These are phyloP conservation scores for Debaryomyces hansenii DNA, from an alignment of 805 yeast genomes.

Conservation along the genomic window DNA sequence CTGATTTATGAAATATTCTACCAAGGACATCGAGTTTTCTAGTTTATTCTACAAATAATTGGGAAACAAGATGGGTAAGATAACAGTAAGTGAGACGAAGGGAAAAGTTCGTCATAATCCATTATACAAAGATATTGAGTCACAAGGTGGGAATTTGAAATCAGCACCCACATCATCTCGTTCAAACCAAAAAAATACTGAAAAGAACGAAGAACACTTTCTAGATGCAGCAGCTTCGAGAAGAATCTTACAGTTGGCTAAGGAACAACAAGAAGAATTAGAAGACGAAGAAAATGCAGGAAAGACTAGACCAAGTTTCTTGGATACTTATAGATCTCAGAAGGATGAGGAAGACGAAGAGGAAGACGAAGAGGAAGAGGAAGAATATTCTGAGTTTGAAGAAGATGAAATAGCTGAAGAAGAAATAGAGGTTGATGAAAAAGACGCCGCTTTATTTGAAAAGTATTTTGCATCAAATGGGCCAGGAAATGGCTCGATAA, in stretches of 20 bases:
- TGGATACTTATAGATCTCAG: constrained; percentile 21
- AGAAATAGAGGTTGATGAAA: constrained; percentile 69
- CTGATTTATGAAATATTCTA: neutral
- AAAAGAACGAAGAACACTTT: constrained; percentile 57
- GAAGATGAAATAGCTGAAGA: constrained; percentile 53
- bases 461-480: constrained; percentile 52
- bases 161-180: constrained; percentile 26
- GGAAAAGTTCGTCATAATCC: constrained; percentile 78
- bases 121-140: constrained; percentile 71
- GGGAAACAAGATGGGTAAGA: constrained; percentile 59
- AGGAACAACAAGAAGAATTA: constrained; percentile 89
- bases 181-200: constrained; percentile 27
- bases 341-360: constrained; percentile 34
- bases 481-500: constrained; percentile 46
- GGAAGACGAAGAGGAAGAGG: constrained; percentile 47
- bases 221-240: constrained; percentile 82
- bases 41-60: no score
- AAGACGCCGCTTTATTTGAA: constrained; percentile 83
- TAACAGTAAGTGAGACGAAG: constrained; percentile 48
- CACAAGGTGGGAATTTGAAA: constrained; percentile 71
- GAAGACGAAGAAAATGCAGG: constrained; percentile 49
- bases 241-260: constrained; percentile 84
- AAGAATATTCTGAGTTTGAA: constrained; percentile 57
- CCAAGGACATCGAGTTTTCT: neutral
- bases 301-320: constrained; percentile 17